Evolutionary conservation across 768 basidiomycete genomes (phyloP).

Genomic region (Termitomyces heimii): DNA sequence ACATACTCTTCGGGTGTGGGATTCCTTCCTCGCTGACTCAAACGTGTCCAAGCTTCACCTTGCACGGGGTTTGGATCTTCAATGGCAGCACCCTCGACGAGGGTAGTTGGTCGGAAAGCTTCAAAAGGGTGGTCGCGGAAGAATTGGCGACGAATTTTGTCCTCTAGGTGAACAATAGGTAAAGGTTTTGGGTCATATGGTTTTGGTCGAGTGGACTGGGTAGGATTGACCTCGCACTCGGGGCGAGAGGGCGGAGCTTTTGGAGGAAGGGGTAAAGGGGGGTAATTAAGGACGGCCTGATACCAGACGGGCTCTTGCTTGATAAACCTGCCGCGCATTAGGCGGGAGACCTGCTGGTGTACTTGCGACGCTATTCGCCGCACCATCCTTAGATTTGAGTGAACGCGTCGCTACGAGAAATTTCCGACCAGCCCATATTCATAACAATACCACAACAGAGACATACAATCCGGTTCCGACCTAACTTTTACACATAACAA

Average conservation of each 20-base stretch:
- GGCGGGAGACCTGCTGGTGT: constrained; percentile 79
- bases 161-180: constrained; percentile 75
- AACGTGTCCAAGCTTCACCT: constrained; percentile 67
- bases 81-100: constrained; percentile 67
- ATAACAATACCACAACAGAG: background rate
- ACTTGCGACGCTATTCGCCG: constrained; percentile 83
- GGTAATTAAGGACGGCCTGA: constrained; percentile 77
- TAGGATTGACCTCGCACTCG: constrained; percentile 34
- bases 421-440: background rate
- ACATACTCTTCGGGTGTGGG: constrained; percentile 91
- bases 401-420: background rate
- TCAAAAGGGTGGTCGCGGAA: constrained; percentile 97
- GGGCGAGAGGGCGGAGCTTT: constrained; percentile 59
- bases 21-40: constrained; percentile 77
- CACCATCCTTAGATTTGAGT: constrained; percentile 44
- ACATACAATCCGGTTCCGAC: background rate
- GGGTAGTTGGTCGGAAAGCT: constrained; percentile 71
- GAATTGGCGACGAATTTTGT: constrained; percentile 83
- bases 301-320: constrained; percentile 75
- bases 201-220: constrained; percentile 25
- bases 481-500: too few species aligned
- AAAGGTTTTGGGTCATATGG: constrained; percentile 41
- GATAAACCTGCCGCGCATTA: constrained; percentile 62
- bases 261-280: constrained; percentile 83
- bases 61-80: constrained; percentile 48